Percentiles rank a stretch among this genome's conserved stretches.
These are phyloP conservation scores for Claviceps pazoutovae DNA, from an alignment of 2,329 filamentous ascomycete genomes.

Conservation along the genomic window DNA sequence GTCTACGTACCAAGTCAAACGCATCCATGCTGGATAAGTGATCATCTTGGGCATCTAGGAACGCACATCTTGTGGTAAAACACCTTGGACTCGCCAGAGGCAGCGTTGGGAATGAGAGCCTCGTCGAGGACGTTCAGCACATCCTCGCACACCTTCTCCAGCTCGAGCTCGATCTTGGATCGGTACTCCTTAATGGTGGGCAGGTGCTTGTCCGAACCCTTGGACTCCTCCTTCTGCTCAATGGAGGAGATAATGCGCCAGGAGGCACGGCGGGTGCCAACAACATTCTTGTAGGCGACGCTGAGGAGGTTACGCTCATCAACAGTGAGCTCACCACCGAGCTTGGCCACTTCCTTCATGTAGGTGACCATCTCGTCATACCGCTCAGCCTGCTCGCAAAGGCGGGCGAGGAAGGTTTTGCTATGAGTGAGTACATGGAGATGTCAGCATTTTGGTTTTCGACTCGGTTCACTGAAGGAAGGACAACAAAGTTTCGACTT, in stretches of 20 bases:
- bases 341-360: conserved; percentile 99
- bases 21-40: not conserved
- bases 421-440: conserved; percentile 31
- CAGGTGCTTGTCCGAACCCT: conserved; percentile 93
- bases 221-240: conserved; percentile 99
- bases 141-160: conserved; percentile 97
- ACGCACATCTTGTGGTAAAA: conserved; percentile 99
- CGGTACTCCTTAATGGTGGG: conserved; percentile 91
- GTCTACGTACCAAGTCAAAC: not conserved
- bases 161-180: conserved; percentile 93
- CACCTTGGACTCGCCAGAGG: conserved; percentile 96
- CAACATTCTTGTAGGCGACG: conserved; percentile 99
- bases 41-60: not conserved
- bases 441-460: conserved; percentile 7
- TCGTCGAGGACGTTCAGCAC: conserved; percentile 90
- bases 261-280: conserved; percentile 92
- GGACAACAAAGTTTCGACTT: too few relatives aligned
- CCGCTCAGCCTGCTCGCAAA: conserved; percentile 99
- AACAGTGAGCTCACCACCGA: conserved; percentile 67
- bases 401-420: conserved; percentile 99
- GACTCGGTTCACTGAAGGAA: too few relatives aligned
- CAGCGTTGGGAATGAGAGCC: conserved; percentile 85
- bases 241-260: conserved; percentile 99
- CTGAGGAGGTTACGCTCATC: conserved; percentile 98
- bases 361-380: conserved; percentile 99